Percentiles rank a stretch among this genome's conserved stretches.
These are phyloP conservation scores for Ophiostoma tasmaniense DNA, from an alignment of 2,329 filamentous ascomycete genomes.

Conservation along the genomic window DNA sequence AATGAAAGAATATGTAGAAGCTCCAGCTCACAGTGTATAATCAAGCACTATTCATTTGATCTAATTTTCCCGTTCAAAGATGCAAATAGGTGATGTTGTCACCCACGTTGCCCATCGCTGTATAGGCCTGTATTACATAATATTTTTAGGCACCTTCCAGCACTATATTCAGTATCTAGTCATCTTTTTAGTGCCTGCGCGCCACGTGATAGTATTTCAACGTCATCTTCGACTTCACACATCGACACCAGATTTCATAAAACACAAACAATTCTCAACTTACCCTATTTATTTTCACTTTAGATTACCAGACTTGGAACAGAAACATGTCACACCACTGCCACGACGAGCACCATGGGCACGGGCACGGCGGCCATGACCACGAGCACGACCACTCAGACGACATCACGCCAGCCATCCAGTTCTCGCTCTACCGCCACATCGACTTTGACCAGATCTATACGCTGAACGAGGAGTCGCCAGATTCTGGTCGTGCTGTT, in stretches of 20 bases:
- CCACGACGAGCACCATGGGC: slow-evolving; percentile 28
- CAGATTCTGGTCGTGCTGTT: slow-evolving; percentile 62
- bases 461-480: slow-evolving; percentile 71
- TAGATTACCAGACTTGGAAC: too few species aligned
- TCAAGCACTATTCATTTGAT: background rate
- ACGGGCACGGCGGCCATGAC: slow-evolving; percentile 27
- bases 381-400: slow-evolving; percentile 77
- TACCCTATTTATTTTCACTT: background rate
- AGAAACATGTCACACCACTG: slow-evolving; percentile 23
- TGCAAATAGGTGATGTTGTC: background rate
- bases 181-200: background rate
- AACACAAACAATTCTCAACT: background rate
- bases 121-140: background rate
- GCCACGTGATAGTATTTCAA: background rate
- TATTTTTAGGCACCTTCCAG: background rate
- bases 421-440: slow-evolving; percentile 83
- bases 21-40: background rate
- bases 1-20: background rate
- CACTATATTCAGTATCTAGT: background rate
- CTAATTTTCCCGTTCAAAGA: background rate
- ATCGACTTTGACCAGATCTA: slow-evolving; percentile 80
- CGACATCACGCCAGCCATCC: slow-evolving; percentile 84
- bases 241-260: background rate
- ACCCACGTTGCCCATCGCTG: background rate
- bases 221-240: background rate